Base-by-base conservation (phyloP, 148 eudicot species). In the Rheum nobile region DNA sequence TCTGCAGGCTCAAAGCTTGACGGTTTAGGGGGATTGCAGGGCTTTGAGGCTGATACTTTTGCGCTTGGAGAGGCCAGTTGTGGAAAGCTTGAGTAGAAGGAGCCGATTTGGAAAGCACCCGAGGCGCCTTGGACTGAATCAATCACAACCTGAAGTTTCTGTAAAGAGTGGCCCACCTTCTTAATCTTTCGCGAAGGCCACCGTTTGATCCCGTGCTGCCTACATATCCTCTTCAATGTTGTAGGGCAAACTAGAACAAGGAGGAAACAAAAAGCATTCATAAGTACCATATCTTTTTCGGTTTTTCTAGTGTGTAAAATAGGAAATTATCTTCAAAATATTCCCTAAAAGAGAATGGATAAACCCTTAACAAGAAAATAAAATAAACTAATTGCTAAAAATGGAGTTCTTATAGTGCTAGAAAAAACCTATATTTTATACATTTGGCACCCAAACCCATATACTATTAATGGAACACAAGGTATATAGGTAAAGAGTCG, bases 141-240 rank as follows among this genome's bases (percentile, higher is more conserved):
- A 42, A 93, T 89, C 78, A 93, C 98, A 32, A 80, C 91, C 71
- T 89, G 96, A 74, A 93, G 88, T 77, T 90, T 93, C 76, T 88
- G 88, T 65, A 91, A 71, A 29, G 98, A 93, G 83, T 91, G 94
- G 71, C 96, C 94, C 11, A 93, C 98, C 65, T 93, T 93, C 83
- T 93, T 90, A 77, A 93, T 90, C 78, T 89, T 93, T 24, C 98
- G 84, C 72, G 98, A 90, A 52, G 98, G 98, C 98, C 98, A 93
- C 28, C 98, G 87, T 69, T 83, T 83, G 43, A 93, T 93, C n/a
- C 98, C 96, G 31, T 93, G 91, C 35, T 89, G 94, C 80, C 98
- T 84, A 73, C 98, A 93, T 79, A 93, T 93, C 78, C 98, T 86
- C 86, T 93, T 93, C 84, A 93, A 83, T 26, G 97, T 93, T 13